These are phyloP conservation scores for Clonostachys rhizophaga DNA, from an alignment of 2,329 filamentous ascomycete genomes.

Conservation along the genomic window DNA sequence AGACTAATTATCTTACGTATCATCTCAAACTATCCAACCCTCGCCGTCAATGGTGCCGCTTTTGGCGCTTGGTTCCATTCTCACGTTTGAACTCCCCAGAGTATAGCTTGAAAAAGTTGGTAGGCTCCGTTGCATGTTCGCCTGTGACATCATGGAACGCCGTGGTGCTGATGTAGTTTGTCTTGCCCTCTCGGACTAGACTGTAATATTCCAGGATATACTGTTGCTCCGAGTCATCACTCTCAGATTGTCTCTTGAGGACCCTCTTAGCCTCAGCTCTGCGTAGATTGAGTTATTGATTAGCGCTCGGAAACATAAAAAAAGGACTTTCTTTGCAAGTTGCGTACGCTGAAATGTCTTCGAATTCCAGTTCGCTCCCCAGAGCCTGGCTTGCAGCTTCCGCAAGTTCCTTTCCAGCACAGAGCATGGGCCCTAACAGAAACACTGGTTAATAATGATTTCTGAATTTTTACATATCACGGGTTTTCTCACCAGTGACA, in stretches of 20 bases:
- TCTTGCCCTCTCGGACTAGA: conserved; percentile 46
- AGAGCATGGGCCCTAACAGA: conserved; percentile 34
- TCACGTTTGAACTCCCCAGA: no score
- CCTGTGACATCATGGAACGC: conserved; percentile 45
- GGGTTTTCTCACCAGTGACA: conserved; percentile 29
- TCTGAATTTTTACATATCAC: neutral
- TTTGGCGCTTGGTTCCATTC: no score
- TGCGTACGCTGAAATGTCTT: conserved; percentile 36
- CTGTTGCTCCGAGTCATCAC: conserved; percentile 32
- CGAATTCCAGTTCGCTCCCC: conserved; percentile 26
- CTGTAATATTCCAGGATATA: conserved; percentile 48
- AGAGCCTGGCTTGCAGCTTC: conserved; percentile 36
- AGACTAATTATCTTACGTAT: no score
- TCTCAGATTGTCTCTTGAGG: neutral
- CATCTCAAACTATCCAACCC: no score
- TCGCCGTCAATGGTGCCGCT: no score
- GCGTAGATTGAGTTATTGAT: neutral
- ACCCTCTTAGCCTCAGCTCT: conserved; percentile 1
- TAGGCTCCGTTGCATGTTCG: conserved; percentile 35
- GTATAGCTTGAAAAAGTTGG: conserved; percentile 43
- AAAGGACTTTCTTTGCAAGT: neutral
- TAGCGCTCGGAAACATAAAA: no score
- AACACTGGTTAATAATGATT: no score
- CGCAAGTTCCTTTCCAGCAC: conserved; percentile 38
- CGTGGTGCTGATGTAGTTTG: conserved; percentile 46